Conservation (phyloP, 1,139 yeast species). For the Saccharomyces hybrid region DNA sequence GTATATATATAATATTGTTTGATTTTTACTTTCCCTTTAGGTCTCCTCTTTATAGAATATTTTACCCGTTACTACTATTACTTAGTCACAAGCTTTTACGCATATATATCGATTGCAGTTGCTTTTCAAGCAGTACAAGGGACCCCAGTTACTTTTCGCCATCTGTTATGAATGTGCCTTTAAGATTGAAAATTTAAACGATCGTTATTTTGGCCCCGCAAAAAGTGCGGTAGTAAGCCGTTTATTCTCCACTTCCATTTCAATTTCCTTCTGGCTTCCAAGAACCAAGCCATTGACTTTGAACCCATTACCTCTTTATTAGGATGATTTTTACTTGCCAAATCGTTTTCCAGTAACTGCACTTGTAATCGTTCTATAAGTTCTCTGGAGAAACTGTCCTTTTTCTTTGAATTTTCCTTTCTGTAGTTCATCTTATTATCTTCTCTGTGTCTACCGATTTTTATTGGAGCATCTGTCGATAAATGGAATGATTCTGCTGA, state of each 20-base stretch:
- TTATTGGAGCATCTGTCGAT: constrained; percentile 11
- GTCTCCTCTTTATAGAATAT: neutral
- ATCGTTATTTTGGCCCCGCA: neutral
- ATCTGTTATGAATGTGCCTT: neutral
- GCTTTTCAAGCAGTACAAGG: neutral
- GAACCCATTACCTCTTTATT: constrained; percentile 12
- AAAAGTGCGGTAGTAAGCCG: constrained; percentile 33
- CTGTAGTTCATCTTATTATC: constrained; percentile 7
- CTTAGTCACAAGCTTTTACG: neutral
- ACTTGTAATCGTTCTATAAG: constrained; percentile 27
- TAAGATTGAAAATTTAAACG: neutral
- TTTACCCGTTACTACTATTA: neutral
- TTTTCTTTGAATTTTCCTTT: constrained; percentile 9
- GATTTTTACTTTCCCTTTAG: too few species aligned
- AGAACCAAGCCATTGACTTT: constrained; percentile 29
- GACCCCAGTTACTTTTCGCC: neutral
- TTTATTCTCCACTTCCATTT: constrained; percentile 43
- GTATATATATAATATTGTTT: neutral
- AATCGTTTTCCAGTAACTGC: constrained; percentile 17
- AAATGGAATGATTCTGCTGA: constrained; percentile 5
- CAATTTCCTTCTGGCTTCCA: constrained; percentile 34
- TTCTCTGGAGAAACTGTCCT: constrained; percentile 26
- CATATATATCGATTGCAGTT: neutral
- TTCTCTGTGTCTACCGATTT: constrained; percentile 1
- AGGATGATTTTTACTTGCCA: neutral